Base-by-base conservation (phyloP, 1,284 basidiomycete species). In the Cryptococcus depauperatus region DNA sequence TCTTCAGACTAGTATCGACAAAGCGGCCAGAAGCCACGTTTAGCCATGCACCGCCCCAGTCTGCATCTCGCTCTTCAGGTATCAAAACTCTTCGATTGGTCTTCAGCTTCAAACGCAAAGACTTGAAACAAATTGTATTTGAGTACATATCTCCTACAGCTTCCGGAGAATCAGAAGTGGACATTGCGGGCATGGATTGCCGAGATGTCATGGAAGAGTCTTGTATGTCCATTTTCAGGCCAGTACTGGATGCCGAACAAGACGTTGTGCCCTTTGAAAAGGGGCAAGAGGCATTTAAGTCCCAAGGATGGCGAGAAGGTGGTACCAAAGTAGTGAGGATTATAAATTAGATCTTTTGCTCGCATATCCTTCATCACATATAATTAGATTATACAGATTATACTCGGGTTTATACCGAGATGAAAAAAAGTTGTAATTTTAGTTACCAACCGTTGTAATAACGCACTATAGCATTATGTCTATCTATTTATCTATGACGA, bases 161-260 rank as follows among this genome's bases (percentile, higher is more conserved):
- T 14, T 55, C 56, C 2, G 68, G 68, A 21, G 69, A 69, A 38
- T 54, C 63, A 5, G 65, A 65, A 26, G 63, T 71, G 16, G 69
- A 70, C 51, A 34, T 52, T 8, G 51, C 54, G 2, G 69, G 69
- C 10, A 54, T 62, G 44, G 69, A 71, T 39, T 53, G 41, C 13
- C 52, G 69, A 35, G 69, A 71, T 47, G 57, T 70, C 4, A 50
- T 71, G 46, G 69, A 71, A 41, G 60, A 68, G 41, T 52, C 51
- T 8, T 55, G 55, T 38, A 57, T 70, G 53, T 44, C 48, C 1
- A 42, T 47, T 16, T 63, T 69, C 34, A 47, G 46, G 27, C 67
- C 69, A 23, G 33, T 30, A 22, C 13, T 44, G 22, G 42, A 44
- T 25, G 28, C 32, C 11, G 42, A 37, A 23, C 40, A 38, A 3